Base-by-base conservation (phyloP, 2,329 filamentous ascomycete genomes). In the Ceratocystis cubensis region DNA sequence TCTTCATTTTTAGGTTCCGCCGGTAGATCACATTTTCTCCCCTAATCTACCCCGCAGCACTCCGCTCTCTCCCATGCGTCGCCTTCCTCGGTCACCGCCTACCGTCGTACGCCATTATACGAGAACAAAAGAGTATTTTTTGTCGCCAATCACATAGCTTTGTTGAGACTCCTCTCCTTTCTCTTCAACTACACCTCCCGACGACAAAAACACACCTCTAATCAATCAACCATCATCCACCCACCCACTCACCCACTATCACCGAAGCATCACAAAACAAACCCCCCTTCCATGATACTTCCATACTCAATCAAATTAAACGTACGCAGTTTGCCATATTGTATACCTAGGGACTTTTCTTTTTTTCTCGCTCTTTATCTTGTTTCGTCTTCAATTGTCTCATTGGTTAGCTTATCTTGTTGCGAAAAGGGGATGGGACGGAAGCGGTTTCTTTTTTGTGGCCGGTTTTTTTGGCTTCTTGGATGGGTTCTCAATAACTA, bases 1-100 rank as follows among this genome's bases (percentile, higher is more conserved):
- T 80, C 79, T 80, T 82, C 81, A 79, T 79, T 80, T 81, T 82
- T 89, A 96, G 91, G 88, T 96, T 96, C 87, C 89, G 91, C 80
- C 90, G 91, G 88, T 96, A 91, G 86, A 73, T 73, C 72, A 69
- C 70, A 70, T 20, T 53, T 64, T 41, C 48, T 33, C 50, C 33
- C 13, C 37, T 15, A 41, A 4, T 59, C 28, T 30, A 37, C 56
- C 5, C n/a, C 6, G 17, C 56, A 59, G 56, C 56, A 59, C 28
- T 37, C 37, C 56, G 56, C 56, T 33, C 56, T 65, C 22, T 65
- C 30, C 30, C 37, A 7, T 15, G 25, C 45, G 53, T 53, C 22
- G 44, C 56, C 59, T 33, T 41, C 45, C 45, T 41, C 45, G 41
- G 44, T 44, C 25, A 28, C 44, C 50, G 56, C 48, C 33, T 53